Evolutionary conservation across 805 yeast genomes (phyloP), one percentile per base, ranked within the genome.

Genomic region (Saturnispora ahearnii): DNA sequence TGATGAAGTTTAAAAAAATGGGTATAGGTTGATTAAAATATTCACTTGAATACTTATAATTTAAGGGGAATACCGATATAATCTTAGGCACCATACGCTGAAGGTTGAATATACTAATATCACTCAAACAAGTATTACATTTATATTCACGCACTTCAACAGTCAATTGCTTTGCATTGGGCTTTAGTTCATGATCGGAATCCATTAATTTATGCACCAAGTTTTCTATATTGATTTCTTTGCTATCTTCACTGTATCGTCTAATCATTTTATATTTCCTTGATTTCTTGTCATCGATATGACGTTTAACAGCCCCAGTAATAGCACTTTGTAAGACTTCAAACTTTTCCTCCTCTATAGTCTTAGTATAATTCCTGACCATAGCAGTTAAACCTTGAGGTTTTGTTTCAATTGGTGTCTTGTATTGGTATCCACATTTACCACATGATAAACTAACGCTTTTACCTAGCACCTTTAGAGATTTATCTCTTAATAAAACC

Each of bases 371-470:
- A 1, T 51, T 31, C 12, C 46, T 52, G 13, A 70, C 53, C 10
- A 70, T 66, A 2, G 60, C 55, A 5, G 52, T 41, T 38, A 76
- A 53, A 6, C 78, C 63, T 44, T 65, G 70, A 1, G 79, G 79
- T 48, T 65, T 72, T 21, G 61, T 58, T 7, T 74, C 64, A 4
- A 67, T 49, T 1, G 63, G 66, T 1, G 79, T 70, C n/a, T 54
- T 49, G 49, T 66, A 75, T 15, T 55, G 49, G 50, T 65, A 75
- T 0, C 11, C 29, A 60, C 68, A 76, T 2, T 50, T 42, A 53
- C 77, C 70, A 57, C 81, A 76, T 12, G 53, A 54, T 48, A 76
- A 73, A 7, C 46, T 48, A 51, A 74, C 75, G 2, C 61, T 48
- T 53, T 73, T 74, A 13, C 63, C 62, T 18, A 51, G 53, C 13